Base-by-base conservation (phyloP, 225 moss, liverwort and hornwort species). In the Marchantia polymorpha region DNA sequence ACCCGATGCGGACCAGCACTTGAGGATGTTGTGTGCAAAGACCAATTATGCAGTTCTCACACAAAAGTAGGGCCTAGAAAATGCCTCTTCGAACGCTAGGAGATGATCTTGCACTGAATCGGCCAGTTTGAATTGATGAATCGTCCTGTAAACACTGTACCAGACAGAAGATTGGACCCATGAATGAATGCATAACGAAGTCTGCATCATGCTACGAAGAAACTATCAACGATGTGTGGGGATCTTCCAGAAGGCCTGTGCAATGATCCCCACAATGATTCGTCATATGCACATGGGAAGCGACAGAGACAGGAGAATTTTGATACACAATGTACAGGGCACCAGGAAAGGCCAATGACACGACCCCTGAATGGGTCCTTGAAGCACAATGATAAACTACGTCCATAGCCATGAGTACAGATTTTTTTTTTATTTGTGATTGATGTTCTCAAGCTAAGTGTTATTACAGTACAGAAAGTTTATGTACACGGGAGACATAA, bases 111-210 rank as follows among this genome's bases (percentile, higher is more conserved):
- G 85, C 50, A 64, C 81, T 85, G 53, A 70, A 67, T 69, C 80
- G 69, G 63, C 60, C 81, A 53, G 85, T 81, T 69, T 69, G 59
- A 78, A 79, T 54, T 70, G 81, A 85, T 54, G 78, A 23, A 55
- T 81, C 85, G 49, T 85, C 81, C 85, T 84, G 84, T 78, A 82
- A 81, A 85, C 78, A 78, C 81, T 82, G 84, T 77, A 78, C 75
- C 78, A 68, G 81, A 52, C 74, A 84, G 46, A 59, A 72, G 20
- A 85, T 78, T 81, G 85, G 69, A 81, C 78, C 73, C 4, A 56
- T 65, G 51, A 46, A 46, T 80, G 22, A 53, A 69, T 71, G 70
- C 46, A 70, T 15, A 73, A 73, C 51, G 14, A 23, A 13, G 25
- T 52, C 25, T 12, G n/a, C 73, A 73, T 23, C 71, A 72, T 48